Conservation (phyloP, 495 filamentous ascomycete species). For the Penicillium manginii region DNA sequence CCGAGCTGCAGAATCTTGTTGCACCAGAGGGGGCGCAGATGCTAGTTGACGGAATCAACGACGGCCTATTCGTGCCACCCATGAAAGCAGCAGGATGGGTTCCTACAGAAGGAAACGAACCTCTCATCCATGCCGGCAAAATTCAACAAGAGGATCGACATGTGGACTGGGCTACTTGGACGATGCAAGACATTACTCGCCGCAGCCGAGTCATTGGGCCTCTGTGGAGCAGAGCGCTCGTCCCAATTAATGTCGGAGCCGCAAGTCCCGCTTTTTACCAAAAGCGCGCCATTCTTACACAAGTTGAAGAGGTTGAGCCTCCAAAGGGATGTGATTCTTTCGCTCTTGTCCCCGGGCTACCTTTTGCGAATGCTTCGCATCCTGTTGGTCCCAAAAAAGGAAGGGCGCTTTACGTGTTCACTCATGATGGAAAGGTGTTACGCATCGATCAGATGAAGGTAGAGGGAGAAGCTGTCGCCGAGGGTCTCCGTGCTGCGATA, state of each 20-base stretch:
- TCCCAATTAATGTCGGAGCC: slow-evolving; percentile 22
- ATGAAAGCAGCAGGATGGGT: slow-evolving; percentile 45
- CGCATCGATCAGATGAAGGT: slow-evolving; percentile 49
- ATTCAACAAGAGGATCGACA: slow-evolving; percentile 56
- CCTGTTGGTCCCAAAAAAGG: slow-evolving; percentile 33
- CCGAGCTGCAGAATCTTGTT: slow-evolving; percentile 43
- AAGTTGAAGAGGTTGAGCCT: slow-evolving; percentile 40
- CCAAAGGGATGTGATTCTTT: slow-evolving; percentile 34
- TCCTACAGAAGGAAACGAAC: slow-evolving; percentile 13
- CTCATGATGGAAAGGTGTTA: slow-evolving; percentile 39
- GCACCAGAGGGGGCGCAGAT: slow-evolving; percentile 59
- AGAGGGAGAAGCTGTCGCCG: slow-evolving; percentile 43
- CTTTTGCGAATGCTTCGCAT: slow-evolving; percentile 38
- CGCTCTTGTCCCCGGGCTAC: slow-evolving; percentile 39
- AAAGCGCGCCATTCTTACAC: slow-evolving; percentile 45
- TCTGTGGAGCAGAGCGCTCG: slow-evolving; percentile 55
- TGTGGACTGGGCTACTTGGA: slow-evolving; percentile 58
- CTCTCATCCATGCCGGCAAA: slow-evolving; percentile 52
- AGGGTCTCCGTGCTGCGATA: slow-evolving; percentile 43
- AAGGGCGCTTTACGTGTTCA: slow-evolving; percentile 44
- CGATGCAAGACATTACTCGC: slow-evolving; percentile 47
- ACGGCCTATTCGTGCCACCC: slow-evolving; percentile 68
- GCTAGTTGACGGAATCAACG: slow-evolving; percentile 61
- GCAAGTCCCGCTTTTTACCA: slow-evolving; percentile 28
- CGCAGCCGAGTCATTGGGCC: slow-evolving; percentile 56